A percentile compares a stretch with the other conserved stretches of the same genome.
Conservation (phyloP, 2,329 filamentous ascomycete genomes). For the Paramyrothecium roridum region DNA sequence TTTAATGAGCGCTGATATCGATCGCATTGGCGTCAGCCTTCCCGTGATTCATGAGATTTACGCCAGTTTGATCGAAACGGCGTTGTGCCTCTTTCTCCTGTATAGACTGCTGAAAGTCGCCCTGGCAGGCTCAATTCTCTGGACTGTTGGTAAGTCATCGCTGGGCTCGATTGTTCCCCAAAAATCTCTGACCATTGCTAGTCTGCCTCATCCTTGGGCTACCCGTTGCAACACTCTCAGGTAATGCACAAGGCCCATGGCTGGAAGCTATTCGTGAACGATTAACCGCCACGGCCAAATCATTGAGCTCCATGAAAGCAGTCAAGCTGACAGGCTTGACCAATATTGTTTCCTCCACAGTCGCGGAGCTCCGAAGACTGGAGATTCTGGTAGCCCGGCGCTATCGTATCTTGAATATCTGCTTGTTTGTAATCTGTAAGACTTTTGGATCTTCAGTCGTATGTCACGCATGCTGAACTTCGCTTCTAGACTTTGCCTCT, state of each 20-base stretch:
- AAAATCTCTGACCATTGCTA: not conserved
- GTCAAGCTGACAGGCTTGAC: conserved; percentile 39
- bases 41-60: conserved; percentile 28
- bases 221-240: conserved; percentile 13
- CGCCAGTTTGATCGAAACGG: conserved; percentile 29
- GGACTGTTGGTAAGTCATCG: conserved; percentile 11
- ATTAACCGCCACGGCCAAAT: conserved; percentile 15
- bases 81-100: conserved; percentile 29
- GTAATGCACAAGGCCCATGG: conserved; percentile 19
- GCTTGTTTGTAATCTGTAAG: conserved; percentile 10
- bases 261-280: conserved; percentile 21
- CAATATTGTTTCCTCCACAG: conserved; percentile 22
- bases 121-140: conserved; percentile 15
- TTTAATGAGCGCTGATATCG: conserved; percentile 42
- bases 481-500: conserved; percentile 4
- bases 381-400: conserved; percentile 29
- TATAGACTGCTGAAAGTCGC: conserved; percentile 17
- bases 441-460: too few species aligned
- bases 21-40: conserved; percentile 23
- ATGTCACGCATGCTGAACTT: too few species aligned
- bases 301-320: conserved; percentile 30
- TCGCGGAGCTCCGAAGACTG: conserved; percentile 29
- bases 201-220: conserved; percentile 12
- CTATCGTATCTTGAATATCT: conserved; percentile 16
- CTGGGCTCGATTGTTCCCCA: not conserved